Percentiles rank a stretch among this genome's conserved stretches.
Conservation (phyloP, 2,329 filamentous ascomycete genomes). For the Aspergillus pseudoterreus region DNA sequence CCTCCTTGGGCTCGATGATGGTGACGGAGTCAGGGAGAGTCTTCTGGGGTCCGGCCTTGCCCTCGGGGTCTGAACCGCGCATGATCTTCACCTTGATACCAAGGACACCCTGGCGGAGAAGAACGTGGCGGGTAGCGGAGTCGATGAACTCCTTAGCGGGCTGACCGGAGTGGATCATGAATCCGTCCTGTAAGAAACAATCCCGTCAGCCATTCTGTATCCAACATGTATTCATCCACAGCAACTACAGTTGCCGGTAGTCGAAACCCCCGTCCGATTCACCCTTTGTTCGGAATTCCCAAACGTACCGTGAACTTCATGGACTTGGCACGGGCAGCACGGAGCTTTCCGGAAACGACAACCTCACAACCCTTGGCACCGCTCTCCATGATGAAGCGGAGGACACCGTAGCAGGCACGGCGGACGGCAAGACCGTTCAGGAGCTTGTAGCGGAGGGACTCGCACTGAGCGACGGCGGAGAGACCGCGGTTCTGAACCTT, state of each 20-base stretch:
- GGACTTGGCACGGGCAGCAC: conserved; percentile 97
- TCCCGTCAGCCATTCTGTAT: conserved; percentile 8
- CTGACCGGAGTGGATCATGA: conserved; percentile 99
- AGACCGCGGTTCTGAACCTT: conserved; percentile 99
- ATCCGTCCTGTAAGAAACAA: conserved; percentile 64
- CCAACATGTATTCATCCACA: background rate
- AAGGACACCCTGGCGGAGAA: conserved; percentile 98
- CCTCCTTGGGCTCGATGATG: conserved; percentile 99
- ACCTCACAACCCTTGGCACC: conserved; percentile 99
- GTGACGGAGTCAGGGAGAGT: conserved; percentile 96
- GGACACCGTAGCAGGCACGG: conserved; percentile 98
- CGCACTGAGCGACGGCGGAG: conserved; percentile 99
- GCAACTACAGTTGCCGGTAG: no score
- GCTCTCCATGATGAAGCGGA: conserved; percentile 99
- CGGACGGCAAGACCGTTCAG: conserved; percentile 99
- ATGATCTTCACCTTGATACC: conserved; percentile 99
- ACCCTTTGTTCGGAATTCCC: background rate
- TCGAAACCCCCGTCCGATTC: background rate
- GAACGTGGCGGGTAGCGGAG: conserved; percentile 95
- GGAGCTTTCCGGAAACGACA: conserved; percentile 97
- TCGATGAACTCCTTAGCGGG: conserved; percentile 99
- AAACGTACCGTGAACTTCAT: conserved; percentile 97
- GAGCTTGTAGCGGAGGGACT: conserved; percentile 99
- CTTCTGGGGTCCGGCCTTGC: conserved; percentile 97
- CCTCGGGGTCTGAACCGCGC: conserved; percentile 98